A percentile compares a stretch with the other conserved stretches of the same genome.
These are phyloP conservation scores for Bruguiera parviflora DNA, from an alignment of 345 rosid genomes.

Conservation along the genomic window DNA sequence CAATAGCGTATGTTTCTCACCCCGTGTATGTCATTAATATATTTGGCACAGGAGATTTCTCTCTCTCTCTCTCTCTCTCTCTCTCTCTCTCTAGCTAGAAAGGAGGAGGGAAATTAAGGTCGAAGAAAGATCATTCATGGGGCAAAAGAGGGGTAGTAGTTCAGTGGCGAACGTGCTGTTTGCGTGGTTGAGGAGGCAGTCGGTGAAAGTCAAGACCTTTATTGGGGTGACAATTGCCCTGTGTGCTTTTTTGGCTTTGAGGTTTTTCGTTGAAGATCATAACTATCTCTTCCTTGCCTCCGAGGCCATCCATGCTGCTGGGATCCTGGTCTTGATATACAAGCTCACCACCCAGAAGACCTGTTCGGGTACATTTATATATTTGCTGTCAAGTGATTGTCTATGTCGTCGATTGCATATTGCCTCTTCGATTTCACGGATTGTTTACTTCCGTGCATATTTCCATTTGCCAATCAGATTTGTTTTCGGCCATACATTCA, in stretches of 20 bases:
- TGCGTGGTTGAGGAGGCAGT: conserved; percentile 48
- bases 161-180: conserved; percentile 37
- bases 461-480: too few species aligned
- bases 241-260: conserved; percentile 37
- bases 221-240: conserved; percentile 27
- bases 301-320: conserved; percentile 59
- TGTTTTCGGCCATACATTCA: too few species aligned
- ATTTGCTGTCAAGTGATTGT: too few species aligned
- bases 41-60: not conserved
- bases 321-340: conserved; percentile 57
- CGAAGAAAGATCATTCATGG: conserved; percentile 33
- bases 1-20: too few species aligned
- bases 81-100: not conserved
- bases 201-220: conserved; percentile 46
- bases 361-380: conserved; percentile 48
- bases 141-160: conserved; percentile 40
- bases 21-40: too few species aligned
- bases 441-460: too few species aligned
- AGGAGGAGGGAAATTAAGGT: not conserved
- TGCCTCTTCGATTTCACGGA: too few species aligned
- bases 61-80: not conserved
- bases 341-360: conserved; percentile 60
- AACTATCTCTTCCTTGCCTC: conserved; percentile 57
- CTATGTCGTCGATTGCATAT: too few species aligned
- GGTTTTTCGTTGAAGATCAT: conserved; percentile 27